phyloP scores from a whole-genome alignment of 257 asterid genomes.

The Salvia splendens region DNA sequence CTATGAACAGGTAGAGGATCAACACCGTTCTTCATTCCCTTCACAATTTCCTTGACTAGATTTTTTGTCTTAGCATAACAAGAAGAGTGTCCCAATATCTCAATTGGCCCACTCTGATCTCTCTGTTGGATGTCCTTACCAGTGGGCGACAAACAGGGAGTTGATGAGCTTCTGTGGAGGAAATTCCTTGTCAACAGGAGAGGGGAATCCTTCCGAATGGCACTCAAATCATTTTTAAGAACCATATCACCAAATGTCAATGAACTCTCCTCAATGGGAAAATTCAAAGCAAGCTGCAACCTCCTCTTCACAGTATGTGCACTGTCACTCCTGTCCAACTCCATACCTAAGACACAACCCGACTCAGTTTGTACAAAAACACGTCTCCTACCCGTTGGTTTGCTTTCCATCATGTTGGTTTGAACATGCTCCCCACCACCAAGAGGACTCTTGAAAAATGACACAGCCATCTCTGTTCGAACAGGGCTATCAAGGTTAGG shows the following conservation, averaged over 20 bases:
- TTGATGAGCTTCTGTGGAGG: conserved; percentile 89
- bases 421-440: conserved; percentile 63
- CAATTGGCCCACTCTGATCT: conserved; percentile 84
- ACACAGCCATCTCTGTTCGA: conserved; percentile 93
- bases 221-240: conserved; percentile 84
- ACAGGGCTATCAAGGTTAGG: conserved; percentile 82
- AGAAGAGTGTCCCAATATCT: conserved; percentile 71
- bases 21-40: conserved; percentile 73
- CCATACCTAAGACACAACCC: conserved; percentile 95
- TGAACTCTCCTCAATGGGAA: conserved; percentile 86
- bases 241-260: conserved; percentile 91
- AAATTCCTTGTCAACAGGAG: conserved; percentile 78
- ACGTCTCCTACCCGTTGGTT: conserved; percentile 74
- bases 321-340: conserved; percentile 82
- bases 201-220: conserved; percentile 82
- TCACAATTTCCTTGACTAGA: conserved; percentile 70
- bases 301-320: conserved; percentile 92
- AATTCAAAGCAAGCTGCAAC: conserved; percentile 79
- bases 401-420: conserved; percentile 59
- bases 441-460: conserved; percentile 71
- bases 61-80: conserved; percentile 56
- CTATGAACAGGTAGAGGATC: conserved; percentile 79
- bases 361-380: conserved; percentile 94
- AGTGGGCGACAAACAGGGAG: conserved; percentile 96
- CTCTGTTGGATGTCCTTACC: conserved; percentile 77